phyloP scores from a whole-genome alignment of 2,329 filamentous ascomycete species.

The Mycosphaerella sp. region DNA sequence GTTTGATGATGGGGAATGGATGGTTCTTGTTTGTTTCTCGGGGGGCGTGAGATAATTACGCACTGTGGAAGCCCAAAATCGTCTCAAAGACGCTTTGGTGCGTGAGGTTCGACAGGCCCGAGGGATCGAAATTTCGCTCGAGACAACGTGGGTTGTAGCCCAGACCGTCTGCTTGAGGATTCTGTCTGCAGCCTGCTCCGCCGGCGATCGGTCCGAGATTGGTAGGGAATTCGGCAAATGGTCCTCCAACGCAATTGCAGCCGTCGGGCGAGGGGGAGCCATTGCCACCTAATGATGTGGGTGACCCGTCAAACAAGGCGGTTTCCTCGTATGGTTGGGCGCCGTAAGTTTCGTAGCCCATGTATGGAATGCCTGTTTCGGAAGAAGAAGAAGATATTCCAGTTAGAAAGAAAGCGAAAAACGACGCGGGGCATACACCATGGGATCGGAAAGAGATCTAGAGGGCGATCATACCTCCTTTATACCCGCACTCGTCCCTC shows the following conservation, averaged over 20 bases:
- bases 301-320: conserved; percentile 51
- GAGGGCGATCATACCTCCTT: conserved; percentile 2
- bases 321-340: conserved; percentile 37
- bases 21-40: no score
- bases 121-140: conserved; percentile 12
- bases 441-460: no score
- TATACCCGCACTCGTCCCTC: conserved; percentile 32
- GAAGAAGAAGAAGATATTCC: no score
- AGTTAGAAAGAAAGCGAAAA: no score
- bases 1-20: no score
- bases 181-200: conserved; percentile 16
- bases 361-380: conserved; percentile 40
- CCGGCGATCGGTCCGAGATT: conserved; percentile 45
- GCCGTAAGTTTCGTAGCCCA: conserved; percentile 47
- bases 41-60: neutral
- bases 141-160: conserved; percentile 35
- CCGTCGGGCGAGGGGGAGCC: conserved; percentile 33
- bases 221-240: conserved; percentile 43
- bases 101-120: conserved; percentile 1
- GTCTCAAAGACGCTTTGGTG: conserved; percentile 10
- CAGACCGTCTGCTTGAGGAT: conserved; percentile 31
- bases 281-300: conserved; percentile 34
- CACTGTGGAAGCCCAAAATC: neutral
- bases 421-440: no score
- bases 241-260: conserved; percentile 50